Evolutionary conservation across 202 grass and related monocot genomes (phyloP).

Genomic region (Carex arenaria): DNA sequence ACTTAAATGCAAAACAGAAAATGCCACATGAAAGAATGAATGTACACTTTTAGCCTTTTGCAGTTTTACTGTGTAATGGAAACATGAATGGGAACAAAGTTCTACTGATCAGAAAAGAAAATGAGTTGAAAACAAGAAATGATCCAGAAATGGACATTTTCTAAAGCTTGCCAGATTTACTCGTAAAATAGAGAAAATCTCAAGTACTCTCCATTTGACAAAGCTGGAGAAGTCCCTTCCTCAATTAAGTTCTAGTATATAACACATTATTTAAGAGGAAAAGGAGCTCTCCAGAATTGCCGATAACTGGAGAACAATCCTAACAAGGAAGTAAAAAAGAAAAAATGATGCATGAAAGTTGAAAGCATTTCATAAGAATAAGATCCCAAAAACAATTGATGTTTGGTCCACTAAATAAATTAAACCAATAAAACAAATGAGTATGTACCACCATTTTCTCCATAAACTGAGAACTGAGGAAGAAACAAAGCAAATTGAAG

Average conservation of each 20-base stretch:
- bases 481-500: not conserved
- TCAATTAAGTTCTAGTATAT: not conserved
- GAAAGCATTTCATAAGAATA: not conserved
- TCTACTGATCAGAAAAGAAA: not conserved
- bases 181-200: not conserved
- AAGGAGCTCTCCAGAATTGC: not conserved
- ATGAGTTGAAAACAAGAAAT: not conserved
- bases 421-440: slow-evolving; percentile 14
- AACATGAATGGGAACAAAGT: not conserved
- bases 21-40: not conserved
- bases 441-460: not conserved
- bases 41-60: not conserved
- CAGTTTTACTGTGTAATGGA: not conserved
- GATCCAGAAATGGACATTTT: not conserved
- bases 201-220: not conserved
- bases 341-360: not conserved
- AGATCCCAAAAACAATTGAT: not conserved
- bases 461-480: not conserved
- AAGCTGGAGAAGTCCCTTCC: slow-evolving; percentile 1
- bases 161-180: not conserved
- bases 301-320: not conserved
- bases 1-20: not conserved
- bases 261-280: not conserved
- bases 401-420: not conserved
- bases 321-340: not conserved